Conservation (phyloP, 2,329 filamentous ascomycete genomes). For the Aureobasidium leucospermi region DNA sequence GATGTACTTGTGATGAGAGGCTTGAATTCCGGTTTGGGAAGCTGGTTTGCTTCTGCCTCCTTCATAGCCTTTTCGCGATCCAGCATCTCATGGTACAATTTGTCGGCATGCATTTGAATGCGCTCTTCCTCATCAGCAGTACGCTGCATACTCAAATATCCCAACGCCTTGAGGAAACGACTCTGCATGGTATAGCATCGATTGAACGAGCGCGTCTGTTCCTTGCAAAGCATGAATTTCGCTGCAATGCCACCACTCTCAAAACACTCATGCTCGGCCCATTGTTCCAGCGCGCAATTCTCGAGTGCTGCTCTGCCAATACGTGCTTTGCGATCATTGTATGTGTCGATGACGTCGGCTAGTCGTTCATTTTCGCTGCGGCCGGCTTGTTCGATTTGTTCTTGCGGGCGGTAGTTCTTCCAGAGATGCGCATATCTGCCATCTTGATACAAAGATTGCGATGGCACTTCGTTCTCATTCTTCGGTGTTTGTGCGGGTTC, state of each 20-base stretch:
- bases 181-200: conserved; percentile 85
- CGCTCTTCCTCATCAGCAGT: conserved; percentile 67
- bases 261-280: conserved; percentile 78
- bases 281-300: conserved; percentile 85
- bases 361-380: conserved; percentile 75
- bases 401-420: conserved; percentile 77
- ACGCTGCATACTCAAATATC: conserved; percentile 67
- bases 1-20: conserved; percentile 40
- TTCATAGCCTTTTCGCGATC: conserved; percentile 71
- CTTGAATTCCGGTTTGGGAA: conserved; percentile 50
- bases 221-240: conserved; percentile 70
- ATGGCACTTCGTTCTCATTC: conserved; percentile 30
- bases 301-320: conserved; percentile 80
- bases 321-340: conserved; percentile 70
- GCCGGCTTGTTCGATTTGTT: conserved; percentile 59
- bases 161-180: conserved; percentile 84
- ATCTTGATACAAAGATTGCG: conserved; percentile 57
- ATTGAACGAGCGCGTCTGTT: conserved; percentile 70
- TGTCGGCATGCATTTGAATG: conserved; percentile 90
- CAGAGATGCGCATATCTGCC: conserved; percentile 79
- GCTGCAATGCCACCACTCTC: conserved; percentile 59
- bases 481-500: conserved; percentile 19
- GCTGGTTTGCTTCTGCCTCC: conserved; percentile 54
- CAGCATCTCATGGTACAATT: conserved; percentile 79
- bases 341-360: conserved; percentile 70